These are phyloP conservation scores for Rhodotorula sp. DNA, from an alignment of 1,284 basidiomycete species.

Conservation along the genomic window DNA sequence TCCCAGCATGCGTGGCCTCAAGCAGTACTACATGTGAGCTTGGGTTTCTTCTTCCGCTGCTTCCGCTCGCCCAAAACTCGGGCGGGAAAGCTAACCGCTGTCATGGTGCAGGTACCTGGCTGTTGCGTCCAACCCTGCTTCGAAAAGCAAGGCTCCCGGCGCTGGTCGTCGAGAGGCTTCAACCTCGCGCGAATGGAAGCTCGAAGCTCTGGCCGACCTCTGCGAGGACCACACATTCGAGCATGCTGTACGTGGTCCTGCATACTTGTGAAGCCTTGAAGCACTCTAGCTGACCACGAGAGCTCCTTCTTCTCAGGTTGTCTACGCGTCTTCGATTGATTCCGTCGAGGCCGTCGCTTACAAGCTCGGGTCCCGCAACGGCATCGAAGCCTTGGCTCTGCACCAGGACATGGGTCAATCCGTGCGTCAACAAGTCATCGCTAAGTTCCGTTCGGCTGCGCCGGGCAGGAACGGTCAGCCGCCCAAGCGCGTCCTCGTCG, in stretches of 20 bases:
- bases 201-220: constrained; percentile 89
- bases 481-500: constrained; percentile 42
- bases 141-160: constrained; percentile 28
- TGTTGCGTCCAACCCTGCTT: constrained; percentile 16
- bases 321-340: constrained; percentile 46
- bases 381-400: constrained; percentile 48
- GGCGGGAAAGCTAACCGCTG: background rate
- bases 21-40: constrained; percentile 83
- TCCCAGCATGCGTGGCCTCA: constrained; percentile 55
- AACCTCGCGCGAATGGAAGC: constrained; percentile 76
- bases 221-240: constrained; percentile 70
- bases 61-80: background rate
- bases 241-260: constrained; percentile 61
- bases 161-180: constrained; percentile 28
- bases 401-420: constrained; percentile 41
- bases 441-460: constrained; percentile 40
- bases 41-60: background rate
- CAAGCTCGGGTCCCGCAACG: constrained; percentile 47
- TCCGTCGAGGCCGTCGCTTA: constrained; percentile 50
- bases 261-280: too few relatives aligned
- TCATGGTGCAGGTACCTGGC: constrained; percentile 35
- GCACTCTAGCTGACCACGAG: constrained; percentile 8
- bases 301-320: constrained; percentile 27
- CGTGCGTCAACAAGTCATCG: constrained; percentile 36
- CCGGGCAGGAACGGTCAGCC: constrained; percentile 22